Percentiles rank a stretch among this genome's conserved stretches.
These are phyloP conservation scores for Apophysomyces trapeziformis DNA, from an alignment of 371 early-diverging fungal genomes.

Conservation along the genomic window DNA sequence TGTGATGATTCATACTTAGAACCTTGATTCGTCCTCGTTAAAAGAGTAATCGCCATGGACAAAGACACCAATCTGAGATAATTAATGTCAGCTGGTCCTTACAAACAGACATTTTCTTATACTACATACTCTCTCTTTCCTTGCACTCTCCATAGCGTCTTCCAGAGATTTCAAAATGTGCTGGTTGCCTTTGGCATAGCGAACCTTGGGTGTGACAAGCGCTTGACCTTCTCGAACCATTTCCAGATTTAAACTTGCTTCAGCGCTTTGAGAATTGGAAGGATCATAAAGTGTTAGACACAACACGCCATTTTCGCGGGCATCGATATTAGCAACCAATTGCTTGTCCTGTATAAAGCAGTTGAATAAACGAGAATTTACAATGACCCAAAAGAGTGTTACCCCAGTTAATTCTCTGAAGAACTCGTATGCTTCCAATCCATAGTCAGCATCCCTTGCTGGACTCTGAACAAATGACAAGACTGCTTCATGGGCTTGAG, in stretches of 20 bases:
- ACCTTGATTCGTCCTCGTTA: neutral
- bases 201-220: constrained; percentile 60
- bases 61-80: neutral
- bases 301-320: constrained; percentile 57
- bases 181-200: constrained; percentile 62
- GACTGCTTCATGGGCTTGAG: constrained; percentile 84
- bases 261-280: constrained; percentile 57
- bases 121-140: constrained; percentile 62
- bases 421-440: constrained; percentile 71
- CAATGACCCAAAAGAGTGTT: constrained; percentile 11
- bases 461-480: constrained; percentile 85
- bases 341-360: constrained; percentile 61
- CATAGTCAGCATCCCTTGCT: constrained; percentile 70
- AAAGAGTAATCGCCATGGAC: neutral
- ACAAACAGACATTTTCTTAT: neutral
- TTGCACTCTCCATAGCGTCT: constrained; percentile 48
- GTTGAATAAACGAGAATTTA: neutral
- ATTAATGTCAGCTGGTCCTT: neutral
- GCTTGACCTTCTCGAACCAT: constrained; percentile 83
- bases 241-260: constrained; percentile 77
- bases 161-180: constrained; percentile 51
- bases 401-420: constrained; percentile 65
- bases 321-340: constrained; percentile 81
- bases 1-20: neutral
- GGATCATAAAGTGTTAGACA: constrained; percentile 80